phyloP scores from a whole-genome alignment of 1,284 basidiomycete genomes.

The Lentinula novae-zelandiae region DNA sequence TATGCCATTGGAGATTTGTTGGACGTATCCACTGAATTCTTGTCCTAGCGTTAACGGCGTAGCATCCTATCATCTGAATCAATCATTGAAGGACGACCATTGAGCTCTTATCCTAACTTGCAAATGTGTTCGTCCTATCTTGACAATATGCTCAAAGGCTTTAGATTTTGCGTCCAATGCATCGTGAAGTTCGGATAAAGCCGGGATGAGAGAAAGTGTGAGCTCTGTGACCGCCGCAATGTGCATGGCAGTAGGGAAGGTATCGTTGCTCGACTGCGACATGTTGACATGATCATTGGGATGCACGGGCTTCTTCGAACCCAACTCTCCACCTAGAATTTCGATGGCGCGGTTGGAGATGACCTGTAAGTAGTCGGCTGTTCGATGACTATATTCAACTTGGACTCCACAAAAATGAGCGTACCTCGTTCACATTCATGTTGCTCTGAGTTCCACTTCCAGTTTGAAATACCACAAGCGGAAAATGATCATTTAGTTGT shows the following conservation, averaged over 20 bases:
- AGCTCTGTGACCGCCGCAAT: constrained; percentile 94
- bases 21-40: constrained; percentile 98
- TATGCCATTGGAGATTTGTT: constrained; percentile 91
- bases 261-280: constrained; percentile 99
- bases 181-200: constrained; percentile 79
- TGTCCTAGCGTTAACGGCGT: constrained; percentile 97
- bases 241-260: constrained; percentile 99
- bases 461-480: constrained; percentile 98
- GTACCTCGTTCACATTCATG: constrained; percentile 98
- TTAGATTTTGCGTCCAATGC: constrained; percentile 83
- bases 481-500: constrained; percentile 94
- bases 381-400: neutral
- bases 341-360: constrained; percentile 99
- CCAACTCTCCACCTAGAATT: constrained; percentile 91
- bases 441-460: constrained; percentile 99
- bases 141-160: constrained; percentile 89
- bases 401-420: neutral
- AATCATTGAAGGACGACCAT: neutral
- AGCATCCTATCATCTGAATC: constrained; percentile 64
- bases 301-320: constrained; percentile 96
- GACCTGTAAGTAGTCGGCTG: constrained; percentile 49
- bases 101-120: constrained; percentile 44
- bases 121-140: constrained; percentile 97
- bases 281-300: constrained; percentile 99
- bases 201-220: constrained; percentile 78